A percentile compares a stretch with the other conserved stretches of the same genome.
phyloP scores from a whole-genome alignment of 1,284 basidiomycete genomes.

The Apiotrichum brassicae region DNA sequence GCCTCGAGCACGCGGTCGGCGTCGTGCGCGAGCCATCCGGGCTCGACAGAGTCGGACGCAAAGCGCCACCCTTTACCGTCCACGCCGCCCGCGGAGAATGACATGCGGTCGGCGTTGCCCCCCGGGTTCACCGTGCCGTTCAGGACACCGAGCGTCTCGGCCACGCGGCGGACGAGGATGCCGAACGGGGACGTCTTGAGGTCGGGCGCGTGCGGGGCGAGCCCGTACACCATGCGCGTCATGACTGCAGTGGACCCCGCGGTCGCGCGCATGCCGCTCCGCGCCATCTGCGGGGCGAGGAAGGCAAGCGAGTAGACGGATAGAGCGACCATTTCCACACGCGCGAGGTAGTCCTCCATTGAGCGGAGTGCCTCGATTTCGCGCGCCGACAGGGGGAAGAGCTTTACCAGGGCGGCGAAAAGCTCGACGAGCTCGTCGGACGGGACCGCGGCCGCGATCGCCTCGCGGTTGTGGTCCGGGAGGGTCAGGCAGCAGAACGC shows the following conservation, averaged over 20 bases:
- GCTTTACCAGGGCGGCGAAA: slow-evolving; percentile 65
- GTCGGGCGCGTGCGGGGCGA: slow-evolving; percentile 44
- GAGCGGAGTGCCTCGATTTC: slow-evolving; percentile 64
- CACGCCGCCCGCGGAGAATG: slow-evolving; percentile 54
- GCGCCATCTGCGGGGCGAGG: slow-evolving; percentile 66
- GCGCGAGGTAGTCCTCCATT: slow-evolving; percentile 61
- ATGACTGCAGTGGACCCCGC: slow-evolving; percentile 46
- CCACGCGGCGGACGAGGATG: slow-evolving; percentile 64
- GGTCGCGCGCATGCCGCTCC: slow-evolving; percentile 58
- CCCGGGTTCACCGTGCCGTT: slow-evolving; percentile 54
- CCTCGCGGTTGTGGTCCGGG: slow-evolving; percentile 70
- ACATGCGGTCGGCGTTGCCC: slow-evolving; percentile 27
- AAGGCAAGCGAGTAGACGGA: slow-evolving; percentile 81
- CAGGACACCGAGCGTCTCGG: slow-evolving; percentile 77
- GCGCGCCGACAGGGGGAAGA: slow-evolving; percentile 68
- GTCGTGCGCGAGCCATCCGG: slow-evolving; percentile 66
- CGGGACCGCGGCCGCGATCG: slow-evolving; percentile 60
- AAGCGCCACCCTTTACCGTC: slow-evolving; percentile 69
- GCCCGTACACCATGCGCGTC: slow-evolving; percentile 47
- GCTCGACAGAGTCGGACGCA: slow-evolving; percentile 61
- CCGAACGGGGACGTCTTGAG: slow-evolving; percentile 55
- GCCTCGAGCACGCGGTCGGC: slow-evolving; percentile 54
- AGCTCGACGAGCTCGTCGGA: slow-evolving; percentile 56
- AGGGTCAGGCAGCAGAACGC: slow-evolving; percentile 71
- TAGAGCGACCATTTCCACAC: slow-evolving; percentile 71